Conservation (phyloP, 768 basidiomycete genomes). For the Auriscalpium orientale region DNA sequence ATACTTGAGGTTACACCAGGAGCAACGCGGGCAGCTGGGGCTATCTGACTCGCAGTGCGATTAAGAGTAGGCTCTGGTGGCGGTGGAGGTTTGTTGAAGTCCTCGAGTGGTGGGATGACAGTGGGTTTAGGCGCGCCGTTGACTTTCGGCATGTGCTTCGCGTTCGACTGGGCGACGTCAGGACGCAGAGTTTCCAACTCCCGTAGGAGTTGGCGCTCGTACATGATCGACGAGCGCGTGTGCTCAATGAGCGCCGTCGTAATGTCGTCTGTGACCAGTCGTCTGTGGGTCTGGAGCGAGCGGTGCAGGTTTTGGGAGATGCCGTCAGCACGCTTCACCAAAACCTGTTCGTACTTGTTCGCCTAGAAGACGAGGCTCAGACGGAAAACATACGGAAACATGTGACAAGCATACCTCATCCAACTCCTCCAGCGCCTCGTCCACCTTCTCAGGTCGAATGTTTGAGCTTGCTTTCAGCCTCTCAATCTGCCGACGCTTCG, state of each 20-base stretch:
- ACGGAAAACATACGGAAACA: background rate
- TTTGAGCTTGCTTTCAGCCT: constrained; percentile 79
- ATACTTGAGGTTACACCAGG: background rate
- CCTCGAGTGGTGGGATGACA: constrained; percentile 58
- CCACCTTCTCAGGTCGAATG: constrained; percentile 79
- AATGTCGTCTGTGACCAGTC: constrained; percentile 85
- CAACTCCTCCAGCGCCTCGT: constrained; percentile 87
- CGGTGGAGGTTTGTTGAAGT: constrained; percentile 34
- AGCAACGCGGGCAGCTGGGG: constrained; percentile 12
- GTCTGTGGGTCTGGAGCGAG: constrained; percentile 78
- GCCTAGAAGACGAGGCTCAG: constrained; percentile 43
- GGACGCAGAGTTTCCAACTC: constrained; percentile 80
- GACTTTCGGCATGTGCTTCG: constrained; percentile 41
- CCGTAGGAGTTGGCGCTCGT: constrained; percentile 79
- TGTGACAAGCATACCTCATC: constrained; percentile 60
- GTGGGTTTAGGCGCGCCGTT: constrained; percentile 55
- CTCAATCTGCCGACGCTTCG: constrained; percentile 87
- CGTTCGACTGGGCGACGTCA: constrained; percentile 64
- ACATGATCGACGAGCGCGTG: constrained; percentile 85
- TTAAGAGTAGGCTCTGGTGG: constrained; percentile 16
- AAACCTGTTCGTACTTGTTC: constrained; percentile 78
- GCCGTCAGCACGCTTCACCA: constrained; percentile 80
- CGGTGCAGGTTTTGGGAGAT: constrained; percentile 92
- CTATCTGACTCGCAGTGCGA: constrained; percentile 13
- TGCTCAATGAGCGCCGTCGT: constrained; percentile 88